A percentile compares a stretch with the other conserved stretches of the same genome.
Conservation (phyloP, 2,329 filamentous ascomycete genomes). For the Alternaria viburni region DNA sequence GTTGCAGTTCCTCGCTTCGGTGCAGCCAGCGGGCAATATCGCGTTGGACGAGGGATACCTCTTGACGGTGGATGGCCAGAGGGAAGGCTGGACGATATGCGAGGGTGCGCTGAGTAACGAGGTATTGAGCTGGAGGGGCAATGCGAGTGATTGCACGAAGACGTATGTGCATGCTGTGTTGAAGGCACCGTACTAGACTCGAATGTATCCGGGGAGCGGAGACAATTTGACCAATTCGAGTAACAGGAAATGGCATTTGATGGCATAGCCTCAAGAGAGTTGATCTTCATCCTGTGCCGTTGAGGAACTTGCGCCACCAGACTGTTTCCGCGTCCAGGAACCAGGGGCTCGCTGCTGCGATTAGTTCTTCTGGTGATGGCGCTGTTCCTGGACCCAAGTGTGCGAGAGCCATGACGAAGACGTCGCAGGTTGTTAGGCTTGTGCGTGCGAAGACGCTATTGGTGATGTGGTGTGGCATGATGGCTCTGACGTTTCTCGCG, state of each 20-base stretch:
- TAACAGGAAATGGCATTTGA: too few species aligned
- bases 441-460: constrained; percentile 39
- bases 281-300: constrained; percentile 54
- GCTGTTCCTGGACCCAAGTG: constrained; percentile 25
- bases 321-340: constrained; percentile 42
- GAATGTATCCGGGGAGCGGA: rapidly evolving
- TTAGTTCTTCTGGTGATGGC: constrained; percentile 38
- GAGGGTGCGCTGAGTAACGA: constrained; percentile 35
- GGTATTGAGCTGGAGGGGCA: constrained; percentile 50
- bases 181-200: constrained; percentile 46
- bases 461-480: constrained; percentile 38
- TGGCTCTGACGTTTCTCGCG: not conserved
- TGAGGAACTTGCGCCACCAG: constrained; percentile 40
- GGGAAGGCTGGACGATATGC: constrained; percentile 50
- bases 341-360: constrained; percentile 41
- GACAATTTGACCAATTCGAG: not conserved
- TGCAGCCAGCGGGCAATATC: constrained; percentile 42
- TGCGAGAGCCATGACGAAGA: constrained; percentile 40
- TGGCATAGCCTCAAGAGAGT: not conserved
- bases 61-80: constrained; percentile 45
- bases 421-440: constrained; percentile 42
- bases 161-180: constrained; percentile 50
- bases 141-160: constrained; percentile 38
- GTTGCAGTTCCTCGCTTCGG: constrained; percentile 42
- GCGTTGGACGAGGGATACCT: constrained; percentile 46